Conservation (phyloP, 2,329 filamentous ascomycete genomes). For the Sarocladiaceae sp. region DNA sequence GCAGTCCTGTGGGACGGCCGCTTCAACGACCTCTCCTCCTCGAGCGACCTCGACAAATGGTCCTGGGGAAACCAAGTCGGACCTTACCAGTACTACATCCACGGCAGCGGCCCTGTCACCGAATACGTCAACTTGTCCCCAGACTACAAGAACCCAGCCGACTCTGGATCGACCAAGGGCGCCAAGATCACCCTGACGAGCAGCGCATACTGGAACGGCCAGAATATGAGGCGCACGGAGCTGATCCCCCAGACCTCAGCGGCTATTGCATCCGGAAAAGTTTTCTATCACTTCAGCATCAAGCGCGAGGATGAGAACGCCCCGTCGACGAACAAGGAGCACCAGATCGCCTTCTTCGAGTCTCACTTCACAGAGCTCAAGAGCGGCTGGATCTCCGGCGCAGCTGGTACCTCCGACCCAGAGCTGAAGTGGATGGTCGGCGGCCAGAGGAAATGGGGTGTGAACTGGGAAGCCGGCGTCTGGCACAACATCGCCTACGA, state of each 20-base stretch:
- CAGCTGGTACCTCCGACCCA: slow-evolving; percentile 38
- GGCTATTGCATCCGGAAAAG: slow-evolving; percentile 60
- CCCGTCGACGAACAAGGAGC: slow-evolving; percentile 59
- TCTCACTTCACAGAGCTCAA: slow-evolving; percentile 73
- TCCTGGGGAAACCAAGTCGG: slow-evolving; percentile 65
- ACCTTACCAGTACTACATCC: slow-evolving; percentile 73
- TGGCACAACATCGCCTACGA: slow-evolving; percentile 77
- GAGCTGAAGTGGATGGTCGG: slow-evolving; percentile 62
- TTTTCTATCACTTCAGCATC: slow-evolving; percentile 71
- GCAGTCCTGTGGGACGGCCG: slow-evolving; percentile 59
- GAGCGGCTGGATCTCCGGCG: slow-evolving; percentile 55
- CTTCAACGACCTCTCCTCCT: slow-evolving; percentile 55
- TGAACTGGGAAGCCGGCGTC: slow-evolving; percentile 54
- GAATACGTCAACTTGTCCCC: slow-evolving; percentile 60
- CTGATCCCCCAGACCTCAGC: slow-evolving; percentile 67
- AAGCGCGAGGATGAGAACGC: slow-evolving; percentile 55
- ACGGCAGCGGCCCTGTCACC: slow-evolving; percentile 52
- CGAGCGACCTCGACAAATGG: slow-evolving; percentile 55
- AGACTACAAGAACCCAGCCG: slow-evolving; percentile 61
- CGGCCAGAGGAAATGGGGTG: slow-evolving; percentile 58
- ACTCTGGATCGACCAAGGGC: slow-evolving; percentile 57
- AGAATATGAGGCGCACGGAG: slow-evolving; percentile 69
- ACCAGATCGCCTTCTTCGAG: slow-evolving; percentile 62
- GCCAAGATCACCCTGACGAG: slow-evolving; percentile 62
- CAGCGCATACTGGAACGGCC: slow-evolving; percentile 67